phyloP scores from a whole-genome alignment of 2,329 filamentous ascomycete species.

The Botrytis deweyae region DNA sequence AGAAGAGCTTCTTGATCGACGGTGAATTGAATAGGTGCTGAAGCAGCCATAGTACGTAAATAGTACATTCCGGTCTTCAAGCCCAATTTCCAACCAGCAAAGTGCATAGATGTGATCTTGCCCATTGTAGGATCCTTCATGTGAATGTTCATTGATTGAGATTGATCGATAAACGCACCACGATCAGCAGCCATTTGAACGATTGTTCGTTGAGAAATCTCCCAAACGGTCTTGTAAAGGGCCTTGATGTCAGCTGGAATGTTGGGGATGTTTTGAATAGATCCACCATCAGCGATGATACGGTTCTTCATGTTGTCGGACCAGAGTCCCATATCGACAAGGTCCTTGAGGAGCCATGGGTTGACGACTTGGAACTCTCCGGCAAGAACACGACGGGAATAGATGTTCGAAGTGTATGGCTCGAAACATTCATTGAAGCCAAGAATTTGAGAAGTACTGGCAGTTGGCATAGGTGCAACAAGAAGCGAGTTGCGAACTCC shows the following conservation, averaged over 20 bases:
- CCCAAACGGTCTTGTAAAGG: conserved; percentile 99
- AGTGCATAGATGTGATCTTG: conserved; percentile 99
- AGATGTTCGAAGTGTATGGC: conserved; percentile 99
- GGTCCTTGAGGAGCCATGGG: conserved; percentile 96
- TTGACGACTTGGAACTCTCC: conserved; percentile 99
- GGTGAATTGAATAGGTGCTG: conserved; percentile 97
- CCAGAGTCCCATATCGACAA: conserved; percentile 97
- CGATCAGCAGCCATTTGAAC: conserved; percentile 98
- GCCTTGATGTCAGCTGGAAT: conserved; percentile 95
- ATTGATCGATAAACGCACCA: conserved; percentile 98
- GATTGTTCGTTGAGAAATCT: conserved; percentile 93
- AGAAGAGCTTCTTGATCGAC: conserved; percentile 95
- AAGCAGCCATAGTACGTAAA: conserved; percentile 94
- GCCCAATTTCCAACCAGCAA: conserved; percentile 97
- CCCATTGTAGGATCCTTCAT: conserved; percentile 99
- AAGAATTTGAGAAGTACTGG: conserved; percentile 94
- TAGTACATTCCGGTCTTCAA: conserved; percentile 99
- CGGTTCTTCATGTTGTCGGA: conserved; percentile 99
- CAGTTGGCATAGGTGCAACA: conserved; percentile 96
- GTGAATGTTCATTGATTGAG: conserved; percentile 98
- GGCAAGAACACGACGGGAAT: conserved; percentile 94
- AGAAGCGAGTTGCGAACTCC: conserved; percentile 95
- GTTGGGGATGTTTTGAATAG: conserved; percentile 94
- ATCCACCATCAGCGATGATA: conserved; percentile 95
- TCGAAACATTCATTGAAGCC: conserved; percentile 99